Conservation (phyloP, 768 basidiomycete species). For the Saitozyma sp. region DNA sequence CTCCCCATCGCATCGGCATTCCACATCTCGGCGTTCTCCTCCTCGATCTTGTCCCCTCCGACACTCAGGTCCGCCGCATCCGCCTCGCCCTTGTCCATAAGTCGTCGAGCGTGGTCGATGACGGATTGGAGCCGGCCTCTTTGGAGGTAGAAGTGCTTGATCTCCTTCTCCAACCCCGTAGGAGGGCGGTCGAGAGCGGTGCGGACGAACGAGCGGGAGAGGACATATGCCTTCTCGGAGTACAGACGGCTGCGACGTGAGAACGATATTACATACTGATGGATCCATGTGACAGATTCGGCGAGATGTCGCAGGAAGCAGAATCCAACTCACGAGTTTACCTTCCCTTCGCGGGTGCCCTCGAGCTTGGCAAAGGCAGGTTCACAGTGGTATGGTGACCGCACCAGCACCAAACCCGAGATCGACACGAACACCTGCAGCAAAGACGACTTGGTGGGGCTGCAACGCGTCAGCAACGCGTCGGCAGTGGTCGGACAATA, state of each 20-base stretch:
- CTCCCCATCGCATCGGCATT: constrained; percentile 40
- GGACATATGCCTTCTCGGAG: constrained; percentile 87
- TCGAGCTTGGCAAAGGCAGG: constrained; percentile 90
- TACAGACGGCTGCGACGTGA: constrained; percentile 70
- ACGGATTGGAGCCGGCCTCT: constrained; percentile 69
- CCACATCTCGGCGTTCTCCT: constrained; percentile 37
- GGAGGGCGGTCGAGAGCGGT: constrained; percentile 80
- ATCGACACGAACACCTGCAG: constrained; percentile 92
- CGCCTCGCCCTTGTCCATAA: constrained; percentile 69
- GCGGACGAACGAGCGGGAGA: constrained; percentile 86
- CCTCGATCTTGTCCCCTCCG: constrained; percentile 1
- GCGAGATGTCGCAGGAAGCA: neutral
- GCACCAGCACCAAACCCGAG: constrained; percentile 87
- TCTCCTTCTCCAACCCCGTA: constrained; percentile 68
- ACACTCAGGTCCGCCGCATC: neutral
- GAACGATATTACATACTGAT: neutral
- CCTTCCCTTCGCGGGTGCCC: constrained; percentile 82
- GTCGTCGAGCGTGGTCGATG: constrained; percentile 61
- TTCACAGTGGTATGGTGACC: constrained; percentile 87
- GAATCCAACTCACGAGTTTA: constrained; percentile 68
- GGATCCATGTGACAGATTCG: too few species aligned
- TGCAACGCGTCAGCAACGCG: constrained; percentile 7
- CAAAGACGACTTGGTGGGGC: constrained; percentile 74
- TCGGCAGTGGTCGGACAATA: too few species aligned
- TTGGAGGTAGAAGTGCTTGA: constrained; percentile 70